A percentile compares a stretch with the other conserved stretches of the same genome.
Evolutionary conservation across 148 eudicot genomes (phyloP).

Genomic region (Tetragonia tetragonoides): DNA sequence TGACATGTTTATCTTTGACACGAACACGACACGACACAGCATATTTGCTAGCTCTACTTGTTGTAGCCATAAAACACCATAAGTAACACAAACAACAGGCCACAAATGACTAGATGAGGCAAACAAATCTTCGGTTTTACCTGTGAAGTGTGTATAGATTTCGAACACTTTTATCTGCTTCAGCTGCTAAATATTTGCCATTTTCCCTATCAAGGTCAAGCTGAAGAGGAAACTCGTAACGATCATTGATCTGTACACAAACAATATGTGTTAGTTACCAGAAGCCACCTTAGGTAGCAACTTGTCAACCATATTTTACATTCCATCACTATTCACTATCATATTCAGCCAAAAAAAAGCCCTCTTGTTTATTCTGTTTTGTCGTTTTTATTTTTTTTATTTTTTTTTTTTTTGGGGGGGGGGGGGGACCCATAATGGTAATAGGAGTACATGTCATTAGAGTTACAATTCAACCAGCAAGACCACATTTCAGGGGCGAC

Average conservation of each 20-base stretch:
- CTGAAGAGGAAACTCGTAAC: slow-evolving; percentile 85
- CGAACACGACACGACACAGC: too few relatives aligned
- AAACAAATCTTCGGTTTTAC: slow-evolving; percentile 25
- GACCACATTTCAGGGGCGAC: neutral
- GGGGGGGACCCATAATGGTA: too few relatives aligned
- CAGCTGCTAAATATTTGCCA: slow-evolving; percentile 81
- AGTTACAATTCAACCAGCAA: neutral
- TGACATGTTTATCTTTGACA: too few relatives aligned
- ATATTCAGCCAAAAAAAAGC: too few relatives aligned
- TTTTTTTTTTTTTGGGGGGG: too few relatives aligned
- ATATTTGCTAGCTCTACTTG: too few relatives aligned
- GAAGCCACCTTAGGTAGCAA: neutral
- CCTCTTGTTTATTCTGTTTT: too few relatives aligned
- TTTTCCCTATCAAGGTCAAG: slow-evolving; percentile 84
- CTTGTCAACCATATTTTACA: neutral
- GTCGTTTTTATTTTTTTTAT: too few relatives aligned
- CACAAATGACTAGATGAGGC: slow-evolving; percentile 1
- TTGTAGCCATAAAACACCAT: neutral
- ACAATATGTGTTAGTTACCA: neutral
- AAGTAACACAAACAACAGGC: neutral
- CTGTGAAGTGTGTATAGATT: slow-evolving; percentile 85
- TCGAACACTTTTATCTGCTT: slow-evolving; percentile 80
- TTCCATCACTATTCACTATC: neutral
- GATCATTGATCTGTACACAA: slow-evolving; percentile 71
- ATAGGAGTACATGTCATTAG: neutral